Evolutionary conservation across 768 basidiomycete species (phyloP).

Genomic region (Panus rudis): DNA sequence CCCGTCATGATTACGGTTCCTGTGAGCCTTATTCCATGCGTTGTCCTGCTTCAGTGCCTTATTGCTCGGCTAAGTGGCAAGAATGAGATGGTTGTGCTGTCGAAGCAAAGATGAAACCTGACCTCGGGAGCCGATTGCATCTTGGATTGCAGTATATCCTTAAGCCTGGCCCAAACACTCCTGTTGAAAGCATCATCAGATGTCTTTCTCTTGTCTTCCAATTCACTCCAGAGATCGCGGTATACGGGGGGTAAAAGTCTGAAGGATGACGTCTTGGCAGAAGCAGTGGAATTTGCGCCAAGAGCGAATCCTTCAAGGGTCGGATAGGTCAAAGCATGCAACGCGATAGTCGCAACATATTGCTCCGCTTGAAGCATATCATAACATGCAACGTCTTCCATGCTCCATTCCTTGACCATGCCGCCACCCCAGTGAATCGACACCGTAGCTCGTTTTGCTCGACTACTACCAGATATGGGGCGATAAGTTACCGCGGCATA

Average conservation of each 20-base stretch:
- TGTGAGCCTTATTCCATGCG: not conserved
- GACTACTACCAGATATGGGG: slow-evolving; percentile 59
- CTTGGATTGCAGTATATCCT: slow-evolving; percentile 58
- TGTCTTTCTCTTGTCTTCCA: slow-evolving; percentile 57
- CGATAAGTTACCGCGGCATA: slow-evolving; percentile 70
- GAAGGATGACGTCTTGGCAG: slow-evolving; percentile 57
- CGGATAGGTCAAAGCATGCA: slow-evolving; percentile 72
- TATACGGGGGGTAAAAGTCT: slow-evolving; percentile 74
- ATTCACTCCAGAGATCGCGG: slow-evolving; percentile 88
- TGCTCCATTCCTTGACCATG: slow-evolving; percentile 59
- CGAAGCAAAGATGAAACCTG: slow-evolving; percentile 7
- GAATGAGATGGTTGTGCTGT: not conserved
- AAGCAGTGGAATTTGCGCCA: slow-evolving; percentile 32
- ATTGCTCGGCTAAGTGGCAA: not conserved
- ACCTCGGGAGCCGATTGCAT: slow-evolving; percentile 39
- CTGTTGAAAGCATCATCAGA: slow-evolving; percentile 62
- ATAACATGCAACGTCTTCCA: slow-evolving; percentile 81
- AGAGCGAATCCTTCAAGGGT: slow-evolving; percentile 55
- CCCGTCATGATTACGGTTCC: not conserved
- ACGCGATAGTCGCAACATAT: slow-evolving; percentile 79
- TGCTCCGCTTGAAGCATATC: slow-evolving; percentile 79
- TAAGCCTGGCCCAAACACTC: slow-evolving; percentile 61
- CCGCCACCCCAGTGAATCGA: slow-evolving; percentile 67
- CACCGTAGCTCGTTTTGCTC: slow-evolving; percentile 67
- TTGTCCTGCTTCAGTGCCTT: slow-evolving; percentile 16